Base-by-base conservation (phyloP, 2,329 filamentous ascomycete species). In the Didymosphaeria variabile region DNA sequence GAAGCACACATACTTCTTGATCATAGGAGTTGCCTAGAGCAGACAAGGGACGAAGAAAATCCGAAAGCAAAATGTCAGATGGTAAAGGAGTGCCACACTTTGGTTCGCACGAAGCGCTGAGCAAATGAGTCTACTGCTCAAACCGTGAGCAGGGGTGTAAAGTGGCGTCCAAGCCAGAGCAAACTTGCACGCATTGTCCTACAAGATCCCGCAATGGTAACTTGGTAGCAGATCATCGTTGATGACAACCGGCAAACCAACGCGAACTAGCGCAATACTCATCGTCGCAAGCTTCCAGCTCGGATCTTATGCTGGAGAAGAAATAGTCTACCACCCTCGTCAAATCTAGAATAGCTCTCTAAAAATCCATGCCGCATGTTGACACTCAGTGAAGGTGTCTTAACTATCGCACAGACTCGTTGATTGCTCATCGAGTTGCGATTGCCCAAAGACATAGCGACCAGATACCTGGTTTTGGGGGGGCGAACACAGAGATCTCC, bases 391-490 rank as follows among this genome's bases (percentile, higher is more conserved):
- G 17, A 29, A 29, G 6, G 6, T 5, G 6, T 2, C 38, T 8
- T 19, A 15, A 19, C n/a, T n/a, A 40, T 17, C 26, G 26, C 26
- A 8, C 38, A n/a, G n/a, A n/a, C 2, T 40, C 38, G 17, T 40
- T 40, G 15, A n/a, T 8, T 40, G 15, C 15, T 17, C n/a, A 17
- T 40, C 38, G n/a, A n/a, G n/a, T 7, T n/a, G n/a, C 17, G 38
- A 15, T 17, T n/a, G 38, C 38, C 38, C n/a, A n/a, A 40, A 19
- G 9, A n/a, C 17, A n/a, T 17, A 19, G 7, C 38, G 23, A 23
- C 15, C 45, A 31, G 45, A 47, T 47, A 47, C 45, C 45, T 46
- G 23, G 45, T 29, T n/a, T 29, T 38, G 36, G 38, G 15, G 45
- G 12, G 40, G 40, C 12, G 45, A 29, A 17, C 45, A 47, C 45